Percentiles rank a stretch among this genome's conserved stretches.
phyloP scores from a whole-genome alignment of 2,329 filamentous ascomycete species.

The Alternaria tenuissima region DNA sequence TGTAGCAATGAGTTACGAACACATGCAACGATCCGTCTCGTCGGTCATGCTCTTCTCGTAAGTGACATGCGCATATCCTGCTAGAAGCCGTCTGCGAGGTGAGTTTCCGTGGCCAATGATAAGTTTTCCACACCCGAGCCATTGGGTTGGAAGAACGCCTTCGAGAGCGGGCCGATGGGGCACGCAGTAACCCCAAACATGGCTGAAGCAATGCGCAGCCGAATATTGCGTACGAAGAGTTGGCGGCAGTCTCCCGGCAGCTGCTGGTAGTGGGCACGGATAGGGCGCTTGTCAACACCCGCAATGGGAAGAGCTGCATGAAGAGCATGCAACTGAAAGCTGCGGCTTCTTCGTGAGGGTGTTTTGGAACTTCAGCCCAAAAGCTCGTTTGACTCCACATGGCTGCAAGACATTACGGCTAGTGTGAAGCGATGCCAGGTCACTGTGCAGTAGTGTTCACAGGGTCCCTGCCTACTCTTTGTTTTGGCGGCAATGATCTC shows the following conservation, averaged over 20 bases:
- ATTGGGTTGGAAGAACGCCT: constrained; percentile 13
- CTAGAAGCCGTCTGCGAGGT: constrained; percentile 24
- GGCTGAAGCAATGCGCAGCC: constrained; percentile 6
- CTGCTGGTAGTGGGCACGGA: neutral
- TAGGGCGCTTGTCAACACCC: constrained; percentile 2
- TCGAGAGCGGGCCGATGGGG: constrained; percentile 17
- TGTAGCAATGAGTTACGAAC: constrained; percentile 19
- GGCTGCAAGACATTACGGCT: constrained; percentile 17
- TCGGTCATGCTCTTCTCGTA: constrained; percentile 30
- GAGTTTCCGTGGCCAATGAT: constrained; percentile 28
- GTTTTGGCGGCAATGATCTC: constrained; percentile 11
- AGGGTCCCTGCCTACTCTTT: constrained; percentile 11
- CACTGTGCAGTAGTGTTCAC: constrained; percentile 23
- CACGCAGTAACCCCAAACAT: constrained; percentile 10
- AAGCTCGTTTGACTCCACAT: constrained; percentile 13
- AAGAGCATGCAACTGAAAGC: constrained; percentile 4
- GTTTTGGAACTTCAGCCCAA: constrained; percentile 12
- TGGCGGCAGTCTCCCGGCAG: constrained; percentile 5
- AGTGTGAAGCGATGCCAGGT: constrained; percentile 21
- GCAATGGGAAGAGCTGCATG: constrained; percentile 10
- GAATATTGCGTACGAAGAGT: constrained; percentile 8
- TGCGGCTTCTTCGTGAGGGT: constrained; percentile 10
- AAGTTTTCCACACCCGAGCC: constrained; percentile 18
- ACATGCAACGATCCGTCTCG: constrained; percentile 28
- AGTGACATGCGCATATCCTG: constrained; percentile 22